Evolutionary conservation across 2,329 filamentous ascomycete species (phyloP).

Genomic region (Pseudopithomyces maydicus): DNA sequence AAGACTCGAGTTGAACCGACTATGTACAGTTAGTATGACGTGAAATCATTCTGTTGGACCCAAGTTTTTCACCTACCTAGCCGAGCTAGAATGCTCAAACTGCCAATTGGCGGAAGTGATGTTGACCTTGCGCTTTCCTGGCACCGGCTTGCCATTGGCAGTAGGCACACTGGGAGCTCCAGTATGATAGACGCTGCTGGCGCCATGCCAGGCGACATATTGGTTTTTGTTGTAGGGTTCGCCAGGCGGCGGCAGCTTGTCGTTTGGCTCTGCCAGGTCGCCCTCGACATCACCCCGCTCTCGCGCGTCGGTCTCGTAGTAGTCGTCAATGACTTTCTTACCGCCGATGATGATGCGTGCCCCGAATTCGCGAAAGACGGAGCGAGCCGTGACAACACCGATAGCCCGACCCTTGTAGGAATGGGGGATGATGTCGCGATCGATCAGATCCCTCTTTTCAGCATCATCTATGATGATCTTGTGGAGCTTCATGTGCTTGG

Average conservation of each 20-base stretch:
- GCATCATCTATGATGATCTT: slow-evolving; percentile 98
- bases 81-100: slow-evolving; percentile 88
- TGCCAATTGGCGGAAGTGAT: slow-evolving; percentile 97
- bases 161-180: slow-evolving; percentile 76
- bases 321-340: slow-evolving; percentile 85
- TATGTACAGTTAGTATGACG: slow-evolving; percentile 47
- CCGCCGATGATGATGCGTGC: slow-evolving; percentile 93
- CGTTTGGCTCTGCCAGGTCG: slow-evolving; percentile 88
- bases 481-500: slow-evolving; percentile 93
- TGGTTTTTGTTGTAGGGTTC: slow-evolving; percentile 98
- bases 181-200: slow-evolving; percentile 93
- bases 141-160: slow-evolving; percentile 72
- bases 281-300: slow-evolving; percentile 83
- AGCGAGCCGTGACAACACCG: slow-evolving; percentile 93
- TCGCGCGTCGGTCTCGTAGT: slow-evolving; percentile 75
- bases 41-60: slow-evolving; percentile 9
- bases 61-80: slow-evolving; percentile 66
- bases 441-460: slow-evolving; percentile 96
- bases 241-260: slow-evolving; percentile 73
- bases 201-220: slow-evolving; percentile 98
- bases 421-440: slow-evolving; percentile 92
- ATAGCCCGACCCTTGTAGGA: slow-evolving; percentile 98
- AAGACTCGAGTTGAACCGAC: slow-evolving; percentile 82
- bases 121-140: slow-evolving; percentile 81
- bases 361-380: slow-evolving; percentile 96